A percentile compares a stretch with the other conserved stretches of the same genome.
phyloP scores from a whole-genome alignment of 2,329 filamentous ascomycete genomes.

The Aureobasidium vineae region DNA sequence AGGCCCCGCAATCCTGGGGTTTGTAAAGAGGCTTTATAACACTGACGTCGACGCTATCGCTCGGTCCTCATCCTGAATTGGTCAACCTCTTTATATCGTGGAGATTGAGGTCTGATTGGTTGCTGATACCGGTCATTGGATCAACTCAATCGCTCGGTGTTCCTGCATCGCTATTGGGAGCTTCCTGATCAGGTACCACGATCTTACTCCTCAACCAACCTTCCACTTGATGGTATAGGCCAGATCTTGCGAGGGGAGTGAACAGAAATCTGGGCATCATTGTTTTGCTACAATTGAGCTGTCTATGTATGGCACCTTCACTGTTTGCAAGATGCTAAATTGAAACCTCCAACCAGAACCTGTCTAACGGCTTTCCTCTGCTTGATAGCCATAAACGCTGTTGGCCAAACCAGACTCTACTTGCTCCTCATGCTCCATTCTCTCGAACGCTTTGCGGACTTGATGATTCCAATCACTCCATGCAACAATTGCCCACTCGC shows the following conservation, averaged over 20 bases:
- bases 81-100: not conserved
- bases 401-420: slow-evolving; percentile 39
- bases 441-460: slow-evolving; percentile 66
- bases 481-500: slow-evolving; percentile 78
- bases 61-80: not conserved
- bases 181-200: not conserved
- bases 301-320: not conserved
- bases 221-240: not conserved
- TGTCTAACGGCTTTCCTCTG: slow-evolving; percentile 16
- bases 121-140: not conserved
- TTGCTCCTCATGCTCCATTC: slow-evolving; percentile 59
- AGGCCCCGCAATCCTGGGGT: slow-evolving; percentile 9
- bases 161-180: not conserved
- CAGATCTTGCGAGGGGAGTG: not conserved
- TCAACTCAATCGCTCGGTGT: not conserved
- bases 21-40: slow-evolving; percentile 19
- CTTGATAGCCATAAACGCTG: slow-evolving; percentile 29
- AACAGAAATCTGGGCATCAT: not conserved
- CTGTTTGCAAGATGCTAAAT: not conserved
- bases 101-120: not conserved
- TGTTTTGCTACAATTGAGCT: not conserved
- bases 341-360: not conserved
- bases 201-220: too few species aligned
- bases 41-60: slow-evolving; percentile 18
- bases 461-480: slow-evolving; percentile 74